Evolutionary conservation across 768 basidiomycete species (phyloP), one percentile per base, ranked within the genome.

Genomic region (Boletus huronensis): DNA sequence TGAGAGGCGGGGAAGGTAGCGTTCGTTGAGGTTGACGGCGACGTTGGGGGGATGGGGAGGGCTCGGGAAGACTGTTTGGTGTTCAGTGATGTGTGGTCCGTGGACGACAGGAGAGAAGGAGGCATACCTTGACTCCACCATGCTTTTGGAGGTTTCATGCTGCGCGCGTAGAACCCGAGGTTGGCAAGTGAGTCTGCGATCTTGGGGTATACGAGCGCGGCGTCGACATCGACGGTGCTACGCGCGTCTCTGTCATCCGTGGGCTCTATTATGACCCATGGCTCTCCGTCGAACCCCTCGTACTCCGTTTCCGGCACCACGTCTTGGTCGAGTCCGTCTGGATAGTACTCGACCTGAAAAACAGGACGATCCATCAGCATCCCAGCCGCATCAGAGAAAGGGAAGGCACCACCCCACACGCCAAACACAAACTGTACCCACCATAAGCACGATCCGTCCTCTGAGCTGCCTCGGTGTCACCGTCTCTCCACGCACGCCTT

Each of bases 11-110:
- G 77, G 62, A 39, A 79, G 69, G 0, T 71, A 61, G 1, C 77
- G 72, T 66, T 87, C 85, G 45, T 82, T 83, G 46, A 85, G 76
- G 65, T 86, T 87, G 69, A 85, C 77, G 21, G 84, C 66, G 50
- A 83, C 63, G 63, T 85, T 76, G 13, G 67, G 72, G 1, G 63
- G 63, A 16, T 61, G 36, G 3, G 63, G 63, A 19, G 63, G 63
- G 21, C 48, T 62, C 25, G 39, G 45, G 29, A 64, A 50, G 16
- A 54, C 63, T 64, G 21, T 3, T 13, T 13, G 2, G 11, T 13
- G 39, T 8, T 52, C 19, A 36, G 23, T 21, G 6, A 32, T 10
- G 28, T 35, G 14, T 23, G n/a, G n/a, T n/a, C n/a, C n/a, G n/a
- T n/a, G 13, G 7, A 25, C 28, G 14, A n/a, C 32, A 3, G 34